Evolutionary conservation across 148 eudicot genomes (phyloP).

Genomic region (Chenopodium formosanum): DNA sequence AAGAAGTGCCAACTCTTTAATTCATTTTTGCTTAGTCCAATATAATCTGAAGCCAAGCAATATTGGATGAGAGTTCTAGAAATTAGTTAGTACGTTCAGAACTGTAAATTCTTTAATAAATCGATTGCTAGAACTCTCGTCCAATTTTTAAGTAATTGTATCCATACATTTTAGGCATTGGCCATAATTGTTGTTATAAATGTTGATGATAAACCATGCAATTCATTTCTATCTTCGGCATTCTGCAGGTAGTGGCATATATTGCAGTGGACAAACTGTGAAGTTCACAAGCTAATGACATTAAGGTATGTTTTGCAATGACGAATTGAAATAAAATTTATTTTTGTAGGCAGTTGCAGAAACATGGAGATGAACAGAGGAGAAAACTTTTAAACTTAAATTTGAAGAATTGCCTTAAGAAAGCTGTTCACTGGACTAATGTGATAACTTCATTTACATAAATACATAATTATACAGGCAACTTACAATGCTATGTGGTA

Average conservation of each 20-base stretch:
- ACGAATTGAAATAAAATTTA: background rate
- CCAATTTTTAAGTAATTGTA: background rate
- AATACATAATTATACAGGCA: background rate
- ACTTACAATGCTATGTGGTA: background rate
- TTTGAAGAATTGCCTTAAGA: background rate
- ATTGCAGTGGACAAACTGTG: background rate
- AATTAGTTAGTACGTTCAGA: too few relatives aligned
- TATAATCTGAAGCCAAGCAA: background rate
- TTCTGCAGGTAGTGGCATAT: background rate
- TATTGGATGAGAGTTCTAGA: background rate
- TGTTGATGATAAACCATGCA: background rate
- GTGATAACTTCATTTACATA: slow-evolving; percentile 10
- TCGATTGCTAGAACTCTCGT: background rate
- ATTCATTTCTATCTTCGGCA: background rate
- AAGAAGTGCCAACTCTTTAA: too few relatives aligned
- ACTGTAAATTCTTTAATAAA: background rate
- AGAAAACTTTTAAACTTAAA: background rate
- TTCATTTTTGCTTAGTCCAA: too few relatives aligned
- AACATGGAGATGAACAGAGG: background rate
- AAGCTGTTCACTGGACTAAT: slow-evolving; percentile 1
- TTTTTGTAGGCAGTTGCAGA: background rate
- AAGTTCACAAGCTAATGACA: background rate
- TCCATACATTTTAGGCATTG: background rate
- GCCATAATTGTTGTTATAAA: background rate
- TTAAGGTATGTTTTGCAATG: slow-evolving; percentile 1